Percentiles rank a stretch among this genome's conserved stretches.
These are phyloP conservation scores for Trifolium fragiferum DNA, from an alignment of 306 rosid species.

Conservation along the genomic window DNA sequence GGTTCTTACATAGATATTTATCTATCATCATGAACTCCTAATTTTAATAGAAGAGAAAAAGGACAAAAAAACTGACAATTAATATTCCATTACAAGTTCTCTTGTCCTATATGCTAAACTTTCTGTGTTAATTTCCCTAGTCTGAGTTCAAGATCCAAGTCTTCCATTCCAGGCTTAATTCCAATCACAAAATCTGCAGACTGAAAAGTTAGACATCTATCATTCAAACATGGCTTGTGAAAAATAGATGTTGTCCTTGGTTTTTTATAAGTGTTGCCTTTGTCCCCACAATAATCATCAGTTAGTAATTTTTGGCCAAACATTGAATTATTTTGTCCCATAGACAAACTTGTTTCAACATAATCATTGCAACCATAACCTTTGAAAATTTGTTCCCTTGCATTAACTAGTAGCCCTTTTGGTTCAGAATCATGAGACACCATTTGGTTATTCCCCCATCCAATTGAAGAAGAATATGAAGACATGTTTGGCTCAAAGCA, in stretches of 20 bases:
- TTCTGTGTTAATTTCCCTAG: slow-evolving; percentile 63
- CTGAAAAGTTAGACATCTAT: slow-evolving; percentile 41
- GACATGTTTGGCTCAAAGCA: slow-evolving; percentile 36
- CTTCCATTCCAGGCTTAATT: slow-evolving; percentile 54
- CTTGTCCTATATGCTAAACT: slow-evolving; percentile 40
- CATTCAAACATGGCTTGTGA: slow-evolving; percentile 54
- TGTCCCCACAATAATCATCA: slow-evolving; percentile 46
- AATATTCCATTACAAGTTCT: slow-evolving; percentile 32
- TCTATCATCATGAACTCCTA: slow-evolving; percentile 33
- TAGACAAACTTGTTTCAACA: slow-evolving; percentile 64
- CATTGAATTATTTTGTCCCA: slow-evolving; percentile 55
- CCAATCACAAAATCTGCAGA: slow-evolving; percentile 52
- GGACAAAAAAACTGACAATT: slow-evolving; percentile 33
- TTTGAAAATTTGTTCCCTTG: slow-evolving; percentile 36
- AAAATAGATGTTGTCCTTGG: slow-evolving; percentile 42
- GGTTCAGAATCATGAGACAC: slow-evolving; percentile 38
- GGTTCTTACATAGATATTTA: slow-evolving; percentile 23
- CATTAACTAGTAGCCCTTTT: slow-evolving; percentile 34
- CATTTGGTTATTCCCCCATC: slow-evolving; percentile 31
- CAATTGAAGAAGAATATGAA: slow-evolving; percentile 35
- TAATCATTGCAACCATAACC: slow-evolving; percentile 31
- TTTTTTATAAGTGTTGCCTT: slow-evolving; percentile 49
- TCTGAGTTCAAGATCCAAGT: slow-evolving; percentile 93
- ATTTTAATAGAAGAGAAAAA: slow-evolving; percentile 1
- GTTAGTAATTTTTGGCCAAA: slow-evolving; percentile 45